Evolutionary conservation across 2,329 filamentous ascomycete genomes (phyloP), one percentile per base, ranked within the genome.

Genomic region (Hypoxylon sp.): DNA sequence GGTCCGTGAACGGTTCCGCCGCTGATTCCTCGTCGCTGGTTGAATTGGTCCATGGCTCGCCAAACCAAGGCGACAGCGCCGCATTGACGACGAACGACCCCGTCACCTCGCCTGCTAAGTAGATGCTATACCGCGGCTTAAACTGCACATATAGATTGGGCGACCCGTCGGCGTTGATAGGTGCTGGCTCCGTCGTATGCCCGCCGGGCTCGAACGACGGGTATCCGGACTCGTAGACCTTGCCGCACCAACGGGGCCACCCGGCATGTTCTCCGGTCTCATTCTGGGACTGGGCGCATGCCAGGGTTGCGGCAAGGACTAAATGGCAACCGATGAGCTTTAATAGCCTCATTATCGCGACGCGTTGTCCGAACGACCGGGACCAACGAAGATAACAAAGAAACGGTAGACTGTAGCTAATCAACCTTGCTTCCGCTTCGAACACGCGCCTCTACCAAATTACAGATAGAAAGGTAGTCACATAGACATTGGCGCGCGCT

Each of bases 241-340:
- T 81, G 15, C 79, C 78, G 55, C 79, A 81, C 79, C 78, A 80
- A 40, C 78, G 70, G 10, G 74, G 74, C 77, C 75, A 78, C 42
- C 78, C 77, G 1, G 75, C 68, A 55, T 79, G 73, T 10, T 74
- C 67, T 1, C 77, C 77, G 1, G 77, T 78, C 35, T 74, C 70
- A 6, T 63, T 63, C 33, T 63, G 57, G n/a, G 62, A 63, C 18
- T 69, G 66, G 1, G 67, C 65, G 20, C 24, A 24, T 3, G 31
- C 49, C n/a, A 53, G 37, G 11, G 21, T 38, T 8, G 43, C 24
- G 17, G 41, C 21, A 17, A 62, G 33, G 11, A 55, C 4, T 4
- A 55, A 27, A 24, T 27, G 3, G 18, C 17, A n/a, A 50, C 41
- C 35, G 13, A 41, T 7, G 40, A 60, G 29, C 18, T 31, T 9